These are phyloP conservation scores for Gliomastix tumulicola DNA, from an alignment of 2,329 filamentous ascomycete species.

Conservation along the genomic window DNA sequence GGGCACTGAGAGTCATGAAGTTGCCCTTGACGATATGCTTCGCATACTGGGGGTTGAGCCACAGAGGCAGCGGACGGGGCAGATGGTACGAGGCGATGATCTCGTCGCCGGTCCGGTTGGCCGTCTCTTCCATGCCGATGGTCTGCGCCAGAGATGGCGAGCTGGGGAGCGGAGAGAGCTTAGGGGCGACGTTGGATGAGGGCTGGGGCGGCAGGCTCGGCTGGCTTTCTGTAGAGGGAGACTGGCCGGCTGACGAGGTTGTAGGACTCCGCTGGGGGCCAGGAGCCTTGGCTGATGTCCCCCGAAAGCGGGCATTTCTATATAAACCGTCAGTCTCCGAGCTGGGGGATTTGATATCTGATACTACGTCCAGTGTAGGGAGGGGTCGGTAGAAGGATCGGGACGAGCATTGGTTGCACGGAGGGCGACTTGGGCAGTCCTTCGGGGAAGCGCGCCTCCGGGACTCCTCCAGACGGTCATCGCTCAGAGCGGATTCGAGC, in stretches of 20 bases:
- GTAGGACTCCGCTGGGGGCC: constrained; percentile 47
- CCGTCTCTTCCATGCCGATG: constrained; percentile 61
- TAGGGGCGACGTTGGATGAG: constrained; percentile 46
- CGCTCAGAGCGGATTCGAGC: too few species aligned
- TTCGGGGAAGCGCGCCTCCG: too few species aligned
- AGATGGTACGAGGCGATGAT: constrained; percentile 55
- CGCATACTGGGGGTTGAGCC: constrained; percentile 68
- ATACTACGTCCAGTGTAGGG: too few species aligned
- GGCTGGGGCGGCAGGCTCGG: too few species aligned
- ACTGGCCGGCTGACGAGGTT: constrained; percentile 37
- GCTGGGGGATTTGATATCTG: too few species aligned
- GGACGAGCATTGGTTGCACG: too few species aligned
- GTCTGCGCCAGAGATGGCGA: constrained; percentile 59
- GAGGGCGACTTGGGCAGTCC: too few species aligned
- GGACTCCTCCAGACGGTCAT: too few species aligned
- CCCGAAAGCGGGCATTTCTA: constrained; percentile 55
- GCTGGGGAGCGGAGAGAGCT: constrained; percentile 54
- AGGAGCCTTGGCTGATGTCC: constrained; percentile 43
- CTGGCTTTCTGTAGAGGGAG: constrained; percentile 42
- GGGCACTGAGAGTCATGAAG: constrained; percentile 90
- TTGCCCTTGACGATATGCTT: constrained; percentile 94
- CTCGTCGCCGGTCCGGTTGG: constrained; percentile 43
- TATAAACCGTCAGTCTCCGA: too few species aligned
- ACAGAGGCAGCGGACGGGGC: constrained; percentile 61
- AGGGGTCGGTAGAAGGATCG: too few species aligned